Evolutionary conservation across 805 yeast genomes (phyloP), one percentile per base, ranked within the genome.

Genomic region (Teunomyces panamensis): DNA sequence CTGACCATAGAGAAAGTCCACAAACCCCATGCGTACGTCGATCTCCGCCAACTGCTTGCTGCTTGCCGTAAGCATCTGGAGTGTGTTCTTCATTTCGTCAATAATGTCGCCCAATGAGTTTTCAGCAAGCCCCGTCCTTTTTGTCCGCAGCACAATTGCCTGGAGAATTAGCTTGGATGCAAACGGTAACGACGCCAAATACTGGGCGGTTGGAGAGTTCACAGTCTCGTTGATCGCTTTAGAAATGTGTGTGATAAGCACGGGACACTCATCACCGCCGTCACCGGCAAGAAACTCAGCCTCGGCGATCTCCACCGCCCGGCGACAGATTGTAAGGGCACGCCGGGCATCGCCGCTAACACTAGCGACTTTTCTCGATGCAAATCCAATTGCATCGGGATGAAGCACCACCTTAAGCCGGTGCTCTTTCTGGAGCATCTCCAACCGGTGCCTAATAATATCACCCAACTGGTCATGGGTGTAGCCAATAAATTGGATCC

Each of bases 291-390:
- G 57, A 57, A 75, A 80, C 50, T 84, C 87, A 30, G 67, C 59
- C 58, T 89, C 95, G 0, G 96, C 96, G 28, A 91, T 74, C 60
- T 89, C 97, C 6, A 91, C 85, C 0, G 97, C 97, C 48, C 97
- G 72, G 33, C 91, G 77, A 59, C 97, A 87, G 20, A 94, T 87
- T 48, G 86, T 86, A 47, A 94, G 71, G 0, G 96, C 97, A 49
- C 98, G 74, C 58, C 99, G 76, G 1, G 97, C 99, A 72, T 94
- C 99, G 49, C 99, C 99, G 62, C 95, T 87, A 2, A 94, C 97
- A 67, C 94, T 83, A 4, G 98, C 96, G 39, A 94, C 95, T 64
- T 90, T 91, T 66, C 97, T 78, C 1, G 97, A 82, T 0, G 97
- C 97, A 71, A 87, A 90, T 49, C 86, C 92, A 53, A 91, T 80